These are phyloP conservation scores for Brachypodium distachyon DNA, from an alignment of 202 grass and related monocot species.

Conservation along the genomic window DNA sequence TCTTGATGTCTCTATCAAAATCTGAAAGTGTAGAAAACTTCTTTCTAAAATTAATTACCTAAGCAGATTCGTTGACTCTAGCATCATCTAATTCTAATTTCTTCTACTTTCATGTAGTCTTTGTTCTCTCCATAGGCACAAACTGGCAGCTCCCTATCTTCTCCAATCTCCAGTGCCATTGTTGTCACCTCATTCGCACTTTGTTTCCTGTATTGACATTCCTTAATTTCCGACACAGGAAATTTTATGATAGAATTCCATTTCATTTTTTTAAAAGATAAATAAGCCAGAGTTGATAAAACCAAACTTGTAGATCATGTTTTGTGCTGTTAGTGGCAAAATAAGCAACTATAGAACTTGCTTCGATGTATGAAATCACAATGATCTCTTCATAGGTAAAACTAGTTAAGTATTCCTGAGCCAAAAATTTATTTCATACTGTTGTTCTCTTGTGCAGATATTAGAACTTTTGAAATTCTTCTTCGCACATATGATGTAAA, in stretches of 20 bases:
- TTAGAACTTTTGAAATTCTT: conserved; percentile 91
- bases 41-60: not conserved
- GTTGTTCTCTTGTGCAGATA: conserved; percentile 42
- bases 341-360: not conserved
- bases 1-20: not conserved
- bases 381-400: not conserved
- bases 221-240: not conserved
- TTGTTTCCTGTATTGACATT: not conserved
- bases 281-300: not conserved
- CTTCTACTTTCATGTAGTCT: not conserved
- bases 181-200: not conserved
- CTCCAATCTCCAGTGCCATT: not conserved
- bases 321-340: not conserved
- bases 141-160: not conserved
- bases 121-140: not conserved
- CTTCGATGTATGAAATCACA: not conserved
- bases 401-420: not conserved
- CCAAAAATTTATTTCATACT: not conserved
- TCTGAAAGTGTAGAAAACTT: not conserved
- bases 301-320: not conserved
- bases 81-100: not conserved
- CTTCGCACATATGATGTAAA: conserved; percentile 65
- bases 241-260: not conserved
- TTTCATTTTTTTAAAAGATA: not conserved
- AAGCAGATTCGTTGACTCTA: not conserved